Percentiles rank a stretch among this genome's conserved stretches.
phyloP scores from a whole-genome alignment of 108 stramenopile species.

The Nitzschia sp. region DNA sequence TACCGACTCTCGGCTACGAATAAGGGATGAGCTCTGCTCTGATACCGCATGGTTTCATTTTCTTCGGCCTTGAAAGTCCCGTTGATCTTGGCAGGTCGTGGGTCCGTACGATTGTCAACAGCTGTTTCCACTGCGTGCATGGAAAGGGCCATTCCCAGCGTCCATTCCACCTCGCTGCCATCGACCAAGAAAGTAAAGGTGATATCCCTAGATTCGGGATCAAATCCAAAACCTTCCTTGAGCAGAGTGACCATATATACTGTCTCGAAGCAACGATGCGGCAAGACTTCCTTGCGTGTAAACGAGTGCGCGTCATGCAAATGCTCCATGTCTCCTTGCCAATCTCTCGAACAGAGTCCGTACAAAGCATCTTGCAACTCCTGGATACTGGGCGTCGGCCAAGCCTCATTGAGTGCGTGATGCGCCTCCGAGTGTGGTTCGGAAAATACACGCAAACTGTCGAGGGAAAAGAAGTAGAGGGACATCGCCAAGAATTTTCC shows the following conservation, averaged over 20 bases:
- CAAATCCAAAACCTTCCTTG: constrained; percentile 88
- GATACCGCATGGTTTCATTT: constrained; percentile 13
- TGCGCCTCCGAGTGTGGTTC: constrained; percentile 62
- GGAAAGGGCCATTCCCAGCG: constrained; percentile 78
- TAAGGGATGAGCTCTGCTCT: constrained; percentile 7
- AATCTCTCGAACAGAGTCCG: constrained; percentile 73
- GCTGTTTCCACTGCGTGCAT: constrained; percentile 35
- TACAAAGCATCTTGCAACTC: constrained; percentile 79
- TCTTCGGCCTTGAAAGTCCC: constrained; percentile 6
- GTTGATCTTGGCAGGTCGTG: constrained; percentile 6
- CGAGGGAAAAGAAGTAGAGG: constrained; percentile 88
- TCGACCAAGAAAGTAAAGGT: constrained; percentile 85
- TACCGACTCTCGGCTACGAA: constrained; percentile 4
- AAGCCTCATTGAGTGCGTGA: constrained; percentile 49
- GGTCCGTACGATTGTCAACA: constrained; percentile 9
- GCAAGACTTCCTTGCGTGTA: constrained; percentile 74
- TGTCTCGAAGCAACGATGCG: constrained; percentile 83
- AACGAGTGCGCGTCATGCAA: constrained; percentile 66
- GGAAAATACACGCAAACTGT: constrained; percentile 82
- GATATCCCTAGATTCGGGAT: constrained; percentile 74
- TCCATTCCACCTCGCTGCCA: constrained; percentile 89
- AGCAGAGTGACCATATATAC: constrained; percentile 88
- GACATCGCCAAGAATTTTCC: constrained; percentile 92
- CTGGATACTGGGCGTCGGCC: constrained; percentile 83
- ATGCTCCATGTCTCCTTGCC: constrained; percentile 75